A percentile compares a stretch with the other conserved stretches of the same genome.
phyloP scores from a whole-genome alignment of 108 stramenopile genomes.

The Cyclotella cryptica region DNA sequence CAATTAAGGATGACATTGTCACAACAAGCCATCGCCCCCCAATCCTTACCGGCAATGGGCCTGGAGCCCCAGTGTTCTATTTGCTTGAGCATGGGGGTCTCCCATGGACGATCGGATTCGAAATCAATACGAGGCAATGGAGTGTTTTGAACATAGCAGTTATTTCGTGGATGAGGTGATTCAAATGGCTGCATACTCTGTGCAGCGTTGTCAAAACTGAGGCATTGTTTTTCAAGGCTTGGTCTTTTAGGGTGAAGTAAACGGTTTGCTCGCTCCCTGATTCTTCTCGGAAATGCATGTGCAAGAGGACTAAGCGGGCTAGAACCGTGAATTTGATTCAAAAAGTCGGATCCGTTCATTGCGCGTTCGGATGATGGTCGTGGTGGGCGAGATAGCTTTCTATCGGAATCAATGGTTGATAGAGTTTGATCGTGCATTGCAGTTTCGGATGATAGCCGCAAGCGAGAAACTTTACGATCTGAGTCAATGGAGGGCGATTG shows the following conservation, averaged over 20 bases:
- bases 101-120: slow-evolving; percentile 30
- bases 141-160: slow-evolving; percentile 26
- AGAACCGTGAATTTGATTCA: slow-evolving; percentile 38
- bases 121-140: slow-evolving; percentile 17
- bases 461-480: neutral
- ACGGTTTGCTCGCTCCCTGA: slow-evolving; percentile 28
- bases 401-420: neutral
- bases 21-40: slow-evolving; percentile 72
- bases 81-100: slow-evolving; percentile 68
- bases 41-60: slow-evolving; percentile 74
- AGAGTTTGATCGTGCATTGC: too few species aligned
- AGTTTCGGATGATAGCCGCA: too few species aligned
- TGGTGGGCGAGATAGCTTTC: slow-evolving; percentile 12
- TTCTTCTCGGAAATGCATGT: slow-evolving; percentile 2
- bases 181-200: slow-evolving; percentile 28
- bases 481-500: neutral
- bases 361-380: slow-evolving; percentile 49
- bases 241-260: slow-evolving; percentile 31
- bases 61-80: slow-evolving; percentile 75
- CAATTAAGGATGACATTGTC: slow-evolving; percentile 39
- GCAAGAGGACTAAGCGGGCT: slow-evolving; percentile 34
- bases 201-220: slow-evolving; percentile 27
- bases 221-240: slow-evolving; percentile 15
- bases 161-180: slow-evolving; percentile 52
- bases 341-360: slow-evolving; percentile 39